Evolutionary conservation across 306 rosid species (phyloP).

Genomic region (Medicago ruthenica): DNA sequence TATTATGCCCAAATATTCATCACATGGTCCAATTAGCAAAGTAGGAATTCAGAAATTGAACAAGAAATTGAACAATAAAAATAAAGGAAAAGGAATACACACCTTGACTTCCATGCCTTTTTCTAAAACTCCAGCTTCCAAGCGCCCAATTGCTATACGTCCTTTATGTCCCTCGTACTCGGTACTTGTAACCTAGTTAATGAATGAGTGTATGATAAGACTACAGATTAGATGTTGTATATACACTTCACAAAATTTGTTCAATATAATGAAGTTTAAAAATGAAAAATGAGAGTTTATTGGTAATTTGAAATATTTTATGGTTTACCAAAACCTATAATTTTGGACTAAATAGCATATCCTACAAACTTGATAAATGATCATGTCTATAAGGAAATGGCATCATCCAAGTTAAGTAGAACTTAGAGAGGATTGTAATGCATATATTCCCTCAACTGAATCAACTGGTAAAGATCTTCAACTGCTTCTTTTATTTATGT

Average conservation of each 20-base stretch:
- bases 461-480: constrained; percentile 15
- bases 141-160: constrained; percentile 97
- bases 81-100: constrained; percentile 47
- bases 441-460: constrained; percentile 29
- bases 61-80: constrained; percentile 38
- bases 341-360: constrained; percentile 27
- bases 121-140: constrained; percentile 80
- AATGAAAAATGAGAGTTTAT: constrained; percentile 32
- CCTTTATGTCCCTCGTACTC: constrained; percentile 99
- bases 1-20: constrained; percentile 38
- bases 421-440: constrained; percentile 29
- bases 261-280: constrained; percentile 1
- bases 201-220: constrained; percentile 34
- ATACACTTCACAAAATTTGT: constrained; percentile 14
- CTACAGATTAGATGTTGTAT: constrained; percentile 27
- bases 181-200: constrained; percentile 75
- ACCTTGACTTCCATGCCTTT: constrained; percentile 93
- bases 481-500: constrained; percentile 23
- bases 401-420: constrained; percentile 27
- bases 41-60: constrained; percentile 38
- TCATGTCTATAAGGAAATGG: constrained; percentile 4
- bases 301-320: constrained; percentile 10
- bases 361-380: constrained; percentile 33
- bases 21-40: constrained; percentile 29
- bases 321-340: constrained; percentile 28